These are phyloP conservation scores for Globisporangium iwayamae DNA, from an alignment of 352 stramenopile genomes.

Conservation along the genomic window DNA sequence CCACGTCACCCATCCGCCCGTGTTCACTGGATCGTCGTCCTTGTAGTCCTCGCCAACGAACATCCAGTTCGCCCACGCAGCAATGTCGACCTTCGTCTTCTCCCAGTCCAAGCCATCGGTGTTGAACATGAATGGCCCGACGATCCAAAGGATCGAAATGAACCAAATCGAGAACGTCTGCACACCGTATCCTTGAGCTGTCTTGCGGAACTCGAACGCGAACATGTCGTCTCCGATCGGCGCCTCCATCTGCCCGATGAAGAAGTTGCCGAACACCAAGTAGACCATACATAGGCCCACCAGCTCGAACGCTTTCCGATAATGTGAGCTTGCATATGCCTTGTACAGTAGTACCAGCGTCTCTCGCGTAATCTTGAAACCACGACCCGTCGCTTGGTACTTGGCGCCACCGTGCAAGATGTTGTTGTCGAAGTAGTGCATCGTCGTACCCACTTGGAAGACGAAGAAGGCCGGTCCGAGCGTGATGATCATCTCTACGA, in stretches of 20 bases:
- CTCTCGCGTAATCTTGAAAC: slow-evolving; percentile 82
- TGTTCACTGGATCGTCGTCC: slow-evolving; percentile 57
- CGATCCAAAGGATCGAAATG: slow-evolving; percentile 66
- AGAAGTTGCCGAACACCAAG: slow-evolving; percentile 59
- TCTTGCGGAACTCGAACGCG: slow-evolving; percentile 55
- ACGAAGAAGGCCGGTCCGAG: slow-evolving; percentile 70
- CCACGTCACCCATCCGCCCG: slow-evolving; percentile 71
- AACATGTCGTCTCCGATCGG: slow-evolving; percentile 49
- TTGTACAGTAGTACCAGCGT: slow-evolving; percentile 78
- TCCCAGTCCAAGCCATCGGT: slow-evolving; percentile 69
- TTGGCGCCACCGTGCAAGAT: slow-evolving; percentile 69
- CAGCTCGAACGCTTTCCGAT: slow-evolving; percentile 73
- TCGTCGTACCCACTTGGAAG: slow-evolving; percentile 80
- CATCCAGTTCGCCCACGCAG: slow-evolving; percentile 67
- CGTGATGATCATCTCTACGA: slow-evolving; percentile 77
- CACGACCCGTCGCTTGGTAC: slow-evolving; percentile 75
- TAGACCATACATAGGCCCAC: slow-evolving; percentile 73
- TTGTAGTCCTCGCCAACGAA: slow-evolving; percentile 60
- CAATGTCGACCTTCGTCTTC: slow-evolving; percentile 73
- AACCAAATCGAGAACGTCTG: slow-evolving; percentile 82
- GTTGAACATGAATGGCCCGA: slow-evolving; percentile 79
- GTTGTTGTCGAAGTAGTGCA: slow-evolving; percentile 85
- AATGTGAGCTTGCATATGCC: slow-evolving; percentile 66
- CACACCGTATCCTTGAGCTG: slow-evolving; percentile 65
- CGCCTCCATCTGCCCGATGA: slow-evolving; percentile 53